These are phyloP conservation scores for Claviceps maximensis DNA, from an alignment of 2,329 filamentous ascomycete genomes.

Conservation along the genomic window DNA sequence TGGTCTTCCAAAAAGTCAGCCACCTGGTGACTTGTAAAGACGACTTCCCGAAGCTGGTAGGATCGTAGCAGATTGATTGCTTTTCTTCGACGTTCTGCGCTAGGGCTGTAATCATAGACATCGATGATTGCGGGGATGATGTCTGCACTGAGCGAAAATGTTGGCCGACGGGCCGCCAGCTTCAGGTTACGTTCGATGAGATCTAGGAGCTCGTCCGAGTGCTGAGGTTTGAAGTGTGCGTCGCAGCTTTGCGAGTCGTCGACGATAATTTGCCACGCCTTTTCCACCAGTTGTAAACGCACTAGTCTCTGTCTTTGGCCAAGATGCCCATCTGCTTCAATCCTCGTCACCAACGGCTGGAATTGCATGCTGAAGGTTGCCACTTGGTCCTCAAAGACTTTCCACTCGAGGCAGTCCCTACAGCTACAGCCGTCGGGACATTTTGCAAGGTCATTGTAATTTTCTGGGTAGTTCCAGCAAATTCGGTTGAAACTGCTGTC, in stretches of 20 bases:
- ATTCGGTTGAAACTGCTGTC: slow-evolving; percentile 2
- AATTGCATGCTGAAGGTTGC: neutral
- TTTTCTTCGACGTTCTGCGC: neutral
- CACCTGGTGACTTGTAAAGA: slow-evolving; percentile 3
- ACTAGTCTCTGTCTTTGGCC: neutral
- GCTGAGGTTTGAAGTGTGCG: neutral
- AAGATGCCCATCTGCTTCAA: neutral
- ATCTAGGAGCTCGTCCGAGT: slow-evolving; percentile 1
- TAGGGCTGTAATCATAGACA: slow-evolving; percentile 1
- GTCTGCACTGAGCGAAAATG: slow-evolving; percentile 2
- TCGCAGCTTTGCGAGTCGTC: neutral
- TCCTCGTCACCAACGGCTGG: neutral
- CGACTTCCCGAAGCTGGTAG: slow-evolving; percentile 1
- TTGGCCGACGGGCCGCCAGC: neutral
- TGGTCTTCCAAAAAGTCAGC: slow-evolving; percentile 4
- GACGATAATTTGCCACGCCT: neutral
- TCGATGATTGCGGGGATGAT: slow-evolving; percentile 2
- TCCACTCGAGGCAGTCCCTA: neutral
- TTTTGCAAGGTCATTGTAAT: neutral
- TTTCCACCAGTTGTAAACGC: neutral
- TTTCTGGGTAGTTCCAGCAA: neutral
- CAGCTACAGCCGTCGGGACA: neutral
- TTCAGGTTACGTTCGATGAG: slow-evolving; percentile 1
- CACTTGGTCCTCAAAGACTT: neutral
- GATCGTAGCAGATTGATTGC: slow-evolving; percentile 1